Evolutionary conservation across 1,284 basidiomycete species (phyloP), one percentile per base, ranked within the genome.

Genomic region (Schizopora paradoxa): DNA sequence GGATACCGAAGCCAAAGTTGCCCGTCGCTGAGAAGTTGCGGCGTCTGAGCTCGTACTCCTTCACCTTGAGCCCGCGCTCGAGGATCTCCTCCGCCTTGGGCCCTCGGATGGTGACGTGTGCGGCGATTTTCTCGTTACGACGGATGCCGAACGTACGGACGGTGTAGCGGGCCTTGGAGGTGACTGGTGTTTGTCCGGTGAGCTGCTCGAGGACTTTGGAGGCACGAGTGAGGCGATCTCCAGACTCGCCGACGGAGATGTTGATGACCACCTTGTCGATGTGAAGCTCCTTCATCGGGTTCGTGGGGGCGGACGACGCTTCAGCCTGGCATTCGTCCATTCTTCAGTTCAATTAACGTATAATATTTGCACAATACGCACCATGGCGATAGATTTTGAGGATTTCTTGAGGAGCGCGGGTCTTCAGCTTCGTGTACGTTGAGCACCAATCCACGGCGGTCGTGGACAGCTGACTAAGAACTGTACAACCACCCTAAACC

Each of bases 251-350:
- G 62, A 99, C 96, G 61, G 93, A 98, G 73, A 99, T 99, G 86
- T 99, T 99, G 82, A 99, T 93, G 75, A 98, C 94, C 67, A 99
- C 87, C 82, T 99, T 98, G 76, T 97, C 94, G 66, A 98, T 94
- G 61, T 82, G 82, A 61, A 92, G 90, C 77, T 98, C 94, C 79
- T 86, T 88, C 91, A 93, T 93, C 65, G 83, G 80, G 79, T 93
- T 93, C 62, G 83, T 81, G 66, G 90, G 88, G 67, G 86, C 74
- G 58, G 85, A 86, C 73, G 91, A 91, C 73, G 82, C 74, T 65
- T 92, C 91, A 73, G 90, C 87, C 90, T 92, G 62, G n/a, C n/a
- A n/a, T n/a, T n/a, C n/a, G n/a, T n/a, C n/a, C n/a, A n/a, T n/a
- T n/a, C n/a, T n/a, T n/a, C n/a, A n/a, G n/a, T n/a, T n/a, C n/a